Evolutionary conservation across 2,329 filamentous ascomycete genomes (phyloP).

Genomic region (Fusarium armeniacum): DNA sequence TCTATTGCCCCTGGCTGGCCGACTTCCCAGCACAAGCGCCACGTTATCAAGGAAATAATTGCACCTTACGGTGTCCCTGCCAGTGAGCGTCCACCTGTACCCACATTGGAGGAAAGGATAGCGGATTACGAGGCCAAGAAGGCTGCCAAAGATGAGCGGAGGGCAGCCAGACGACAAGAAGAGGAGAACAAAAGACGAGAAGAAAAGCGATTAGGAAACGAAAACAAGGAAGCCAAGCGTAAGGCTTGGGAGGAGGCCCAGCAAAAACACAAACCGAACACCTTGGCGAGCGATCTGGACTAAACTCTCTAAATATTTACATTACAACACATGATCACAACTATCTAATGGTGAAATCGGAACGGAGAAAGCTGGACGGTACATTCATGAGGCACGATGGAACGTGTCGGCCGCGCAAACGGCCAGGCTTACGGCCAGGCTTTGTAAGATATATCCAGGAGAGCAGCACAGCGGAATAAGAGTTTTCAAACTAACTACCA

Average conservation of each 20-base stretch:
- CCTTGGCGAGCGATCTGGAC: slow-evolving; percentile 33
- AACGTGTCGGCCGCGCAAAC: slow-evolving; percentile 9
- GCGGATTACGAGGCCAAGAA: slow-evolving; percentile 67
- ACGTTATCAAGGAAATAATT: slow-evolving; percentile 81
- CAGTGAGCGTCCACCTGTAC: slow-evolving; percentile 74
- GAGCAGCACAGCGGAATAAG: slow-evolving; percentile 9
- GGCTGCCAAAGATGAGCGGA: slow-evolving; percentile 69
- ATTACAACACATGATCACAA: slow-evolving; percentile 14
- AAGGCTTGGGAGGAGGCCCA: slow-evolving; percentile 45
- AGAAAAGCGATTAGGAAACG: slow-evolving; percentile 47
- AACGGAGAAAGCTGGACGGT: slow-evolving; percentile 10
- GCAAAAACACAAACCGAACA: slow-evolving; percentile 38
- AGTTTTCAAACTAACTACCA: slow-evolving; percentile 39
- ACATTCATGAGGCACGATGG: slow-evolving; percentile 2
- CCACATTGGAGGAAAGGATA: slow-evolving; percentile 73
- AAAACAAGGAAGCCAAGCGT: slow-evolving; percentile 47
- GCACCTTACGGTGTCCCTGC: slow-evolving; percentile 75
- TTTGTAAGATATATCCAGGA: slow-evolving; percentile 42
- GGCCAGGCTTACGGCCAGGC: slow-evolving; percentile 16
- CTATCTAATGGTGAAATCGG: neutral
- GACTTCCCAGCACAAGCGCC: slow-evolving; percentile 75
- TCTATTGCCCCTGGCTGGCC: slow-evolving; percentile 76
- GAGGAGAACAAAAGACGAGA: slow-evolving; percentile 46
- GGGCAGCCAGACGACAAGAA: slow-evolving; percentile 53
- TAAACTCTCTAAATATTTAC: slow-evolving; percentile 13